These are phyloP conservation scores for Testicularia cyperi DNA, from an alignment of 1,284 basidiomycete species.

Conservation along the genomic window DNA sequence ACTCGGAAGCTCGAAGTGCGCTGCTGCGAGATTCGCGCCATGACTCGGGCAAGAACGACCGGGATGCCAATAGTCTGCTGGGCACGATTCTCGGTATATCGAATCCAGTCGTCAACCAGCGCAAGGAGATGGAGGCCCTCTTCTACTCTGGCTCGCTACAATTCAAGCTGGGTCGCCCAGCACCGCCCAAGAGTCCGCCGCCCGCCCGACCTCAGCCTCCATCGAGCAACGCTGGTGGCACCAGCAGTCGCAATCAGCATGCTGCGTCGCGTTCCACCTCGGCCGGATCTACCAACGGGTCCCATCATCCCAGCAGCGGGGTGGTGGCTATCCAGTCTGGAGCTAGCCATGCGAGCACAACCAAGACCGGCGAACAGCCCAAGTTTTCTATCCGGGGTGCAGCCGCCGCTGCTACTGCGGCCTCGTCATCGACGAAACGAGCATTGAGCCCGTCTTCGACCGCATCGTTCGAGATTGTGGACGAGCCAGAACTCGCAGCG, in stretches of 20 bases:
- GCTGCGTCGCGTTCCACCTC: no score
- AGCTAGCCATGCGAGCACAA: constrained; percentile 2
- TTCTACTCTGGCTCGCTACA: constrained; percentile 70
- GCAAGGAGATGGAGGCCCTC: constrained; percentile 68
- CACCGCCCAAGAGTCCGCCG: constrained; percentile 31
- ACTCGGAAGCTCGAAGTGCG: constrained; percentile 39
- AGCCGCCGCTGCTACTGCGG: constrained; percentile 13
- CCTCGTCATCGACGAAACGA: neutral
- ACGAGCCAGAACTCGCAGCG: neutral
- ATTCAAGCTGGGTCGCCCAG: constrained; percentile 63
- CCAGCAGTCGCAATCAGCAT: no score
- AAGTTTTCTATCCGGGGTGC: constrained; percentile 22
- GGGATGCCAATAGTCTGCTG: constrained; percentile 71
- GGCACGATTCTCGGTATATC: constrained; percentile 78
- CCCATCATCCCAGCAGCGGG: no score
- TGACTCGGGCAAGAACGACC: constrained; percentile 33
- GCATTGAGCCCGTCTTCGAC: neutral
- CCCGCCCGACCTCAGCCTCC: no score
- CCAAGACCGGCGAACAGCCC: constrained; percentile 11
- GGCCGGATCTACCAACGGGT: no score
- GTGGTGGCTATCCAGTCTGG: no score
- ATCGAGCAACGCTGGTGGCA: no score
- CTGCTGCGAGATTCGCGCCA: constrained; percentile 32
- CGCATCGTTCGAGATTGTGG: neutral
- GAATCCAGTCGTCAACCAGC: constrained; percentile 69